Percentiles rank a stretch among this genome's conserved stretches.
These are phyloP conservation scores for Jasminum sambac DNA, from an alignment of 257 asterid genomes.

Conservation along the genomic window DNA sequence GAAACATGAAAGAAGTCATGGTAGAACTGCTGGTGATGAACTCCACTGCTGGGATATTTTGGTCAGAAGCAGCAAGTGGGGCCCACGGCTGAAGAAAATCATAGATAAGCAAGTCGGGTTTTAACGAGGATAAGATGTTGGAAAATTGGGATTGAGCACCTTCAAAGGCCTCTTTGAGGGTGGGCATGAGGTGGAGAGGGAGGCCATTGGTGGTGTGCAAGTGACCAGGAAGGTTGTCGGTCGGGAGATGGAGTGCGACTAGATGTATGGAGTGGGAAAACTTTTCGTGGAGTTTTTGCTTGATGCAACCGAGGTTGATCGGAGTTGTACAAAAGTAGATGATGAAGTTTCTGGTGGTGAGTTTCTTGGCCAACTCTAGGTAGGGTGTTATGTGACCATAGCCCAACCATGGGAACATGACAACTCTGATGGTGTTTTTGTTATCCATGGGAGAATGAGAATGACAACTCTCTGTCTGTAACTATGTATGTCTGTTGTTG, in stretches of 20 bases:
- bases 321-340: constrained; percentile 43
- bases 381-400: constrained; percentile 56
- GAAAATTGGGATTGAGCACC: constrained; percentile 21
- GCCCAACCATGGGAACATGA: constrained; percentile 55
- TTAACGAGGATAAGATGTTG: constrained; percentile 17
- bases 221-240: constrained; percentile 29
- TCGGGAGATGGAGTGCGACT: constrained; percentile 31
- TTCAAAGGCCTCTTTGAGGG: constrained; percentile 35
- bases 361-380: constrained; percentile 48
- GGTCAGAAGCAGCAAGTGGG: constrained; percentile 20
- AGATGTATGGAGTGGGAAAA: constrained; percentile 19
- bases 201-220: constrained; percentile 54
- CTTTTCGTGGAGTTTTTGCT: constrained; percentile 21
- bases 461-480: neutral
- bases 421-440: constrained; percentile 6
- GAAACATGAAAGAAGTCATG: constrained; percentile 36
- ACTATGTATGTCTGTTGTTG: neutral
- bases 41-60: constrained; percentile 36
- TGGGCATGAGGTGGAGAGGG: constrained; percentile 41
- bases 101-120: constrained; percentile 37
- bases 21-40: constrained; percentile 42
- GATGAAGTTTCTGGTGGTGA: constrained; percentile 32
- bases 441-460: neutral
- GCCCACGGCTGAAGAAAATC: constrained; percentile 55
- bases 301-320: constrained; percentile 35